Evolutionary conservation across 805 yeast species (phyloP).

Genomic region (Kuraishia piskuri): DNA sequence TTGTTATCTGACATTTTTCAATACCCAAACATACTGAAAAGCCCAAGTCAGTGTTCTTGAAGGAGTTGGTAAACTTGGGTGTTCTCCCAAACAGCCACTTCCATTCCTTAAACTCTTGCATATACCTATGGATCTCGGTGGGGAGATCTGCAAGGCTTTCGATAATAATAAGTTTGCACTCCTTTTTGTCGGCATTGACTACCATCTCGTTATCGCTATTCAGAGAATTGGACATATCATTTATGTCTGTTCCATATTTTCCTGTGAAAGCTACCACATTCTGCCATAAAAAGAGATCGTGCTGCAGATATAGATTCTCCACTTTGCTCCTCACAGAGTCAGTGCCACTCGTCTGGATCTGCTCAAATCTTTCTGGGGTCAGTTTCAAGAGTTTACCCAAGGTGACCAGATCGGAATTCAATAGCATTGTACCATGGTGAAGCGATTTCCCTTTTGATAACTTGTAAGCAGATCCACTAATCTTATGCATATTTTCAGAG

Average conservation of each 20-base stretch:
- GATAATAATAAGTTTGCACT: slow-evolving; percentile 11
- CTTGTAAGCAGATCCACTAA: slow-evolving; percentile 92
- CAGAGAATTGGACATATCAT: neutral
- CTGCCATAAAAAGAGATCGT: slow-evolving; percentile 35
- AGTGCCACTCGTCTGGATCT: slow-evolving; percentile 31
- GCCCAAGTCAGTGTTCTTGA: slow-evolving; percentile 23
- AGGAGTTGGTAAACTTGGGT: slow-evolving; percentile 57
- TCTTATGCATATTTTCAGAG: slow-evolving; percentile 36
- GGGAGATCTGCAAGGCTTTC: slow-evolving; percentile 19
- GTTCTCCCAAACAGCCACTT: slow-evolving; percentile 72
- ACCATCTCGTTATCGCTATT: neutral
- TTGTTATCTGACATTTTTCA: slow-evolving; percentile 34
- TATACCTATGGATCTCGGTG: slow-evolving; percentile 29
- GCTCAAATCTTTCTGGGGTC: slow-evolving; percentile 8
- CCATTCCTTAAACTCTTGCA: slow-evolving; percentile 44
- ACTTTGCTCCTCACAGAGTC: slow-evolving; percentile 80
- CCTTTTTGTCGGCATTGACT: neutral
- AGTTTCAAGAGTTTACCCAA: slow-evolving; percentile 49
- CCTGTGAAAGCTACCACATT: slow-evolving; percentile 31
- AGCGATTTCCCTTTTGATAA: slow-evolving; percentile 73
- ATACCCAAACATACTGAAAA: slow-evolving; percentile 30
- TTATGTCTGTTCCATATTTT: neutral
- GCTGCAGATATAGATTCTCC: slow-evolving; percentile 44
- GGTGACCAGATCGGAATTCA: slow-evolving; percentile 53
- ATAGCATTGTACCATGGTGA: slow-evolving; percentile 94